Conservation (phyloP, 2,329 filamentous ascomycete genomes). For the Pestalotiopsis sp. region DNA sequence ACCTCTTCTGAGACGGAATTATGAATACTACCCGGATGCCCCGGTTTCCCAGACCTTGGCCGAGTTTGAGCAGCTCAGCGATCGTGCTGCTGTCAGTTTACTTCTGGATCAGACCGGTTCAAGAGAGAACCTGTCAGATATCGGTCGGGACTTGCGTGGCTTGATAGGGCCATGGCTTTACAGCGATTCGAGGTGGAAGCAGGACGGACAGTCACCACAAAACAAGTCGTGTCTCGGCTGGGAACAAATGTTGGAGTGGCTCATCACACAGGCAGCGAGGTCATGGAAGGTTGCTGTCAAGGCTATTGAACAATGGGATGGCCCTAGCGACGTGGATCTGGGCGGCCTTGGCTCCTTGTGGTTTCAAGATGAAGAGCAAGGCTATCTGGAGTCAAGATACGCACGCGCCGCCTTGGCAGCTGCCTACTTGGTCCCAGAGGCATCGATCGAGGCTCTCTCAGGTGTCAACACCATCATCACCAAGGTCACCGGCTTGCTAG, state of each 20-base stretch:
- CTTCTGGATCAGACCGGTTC: slow-evolving; percentile 59
- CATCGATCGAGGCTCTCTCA: slow-evolving; percentile 56
- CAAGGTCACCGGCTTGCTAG: slow-evolving; percentile 60
- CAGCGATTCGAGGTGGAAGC: slow-evolving; percentile 59
- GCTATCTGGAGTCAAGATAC: slow-evolving; percentile 63
- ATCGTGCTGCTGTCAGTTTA: slow-evolving; percentile 57
- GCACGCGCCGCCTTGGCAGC: slow-evolving; percentile 67
- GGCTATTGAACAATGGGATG: slow-evolving; percentile 71
- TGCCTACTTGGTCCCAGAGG: slow-evolving; percentile 65
- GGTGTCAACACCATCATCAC: slow-evolving; percentile 61
- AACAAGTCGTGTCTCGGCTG: slow-evolving; percentile 58
- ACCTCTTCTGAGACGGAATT: slow-evolving; percentile 67
- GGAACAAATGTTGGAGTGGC: slow-evolving; percentile 69
- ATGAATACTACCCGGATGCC: slow-evolving; percentile 65
- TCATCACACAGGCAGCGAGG: slow-evolving; percentile 57
- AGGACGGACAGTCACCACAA: slow-evolving; percentile 22
- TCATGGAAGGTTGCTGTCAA: slow-evolving; percentile 64
- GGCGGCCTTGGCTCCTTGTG: slow-evolving; percentile 58
- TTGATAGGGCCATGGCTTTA: slow-evolving; percentile 75
- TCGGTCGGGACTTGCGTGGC: slow-evolving; percentile 66
- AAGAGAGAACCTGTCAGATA: slow-evolving; percentile 35
- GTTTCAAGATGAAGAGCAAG: slow-evolving; percentile 60
- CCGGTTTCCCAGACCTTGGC: slow-evolving; percentile 53
- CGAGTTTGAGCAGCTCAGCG: slow-evolving; percentile 63
- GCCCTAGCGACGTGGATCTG: slow-evolving; percentile 68